Base-by-base conservation (phyloP, 2,329 filamentous ascomycete genomes). In the Penicillium sp. region DNA sequence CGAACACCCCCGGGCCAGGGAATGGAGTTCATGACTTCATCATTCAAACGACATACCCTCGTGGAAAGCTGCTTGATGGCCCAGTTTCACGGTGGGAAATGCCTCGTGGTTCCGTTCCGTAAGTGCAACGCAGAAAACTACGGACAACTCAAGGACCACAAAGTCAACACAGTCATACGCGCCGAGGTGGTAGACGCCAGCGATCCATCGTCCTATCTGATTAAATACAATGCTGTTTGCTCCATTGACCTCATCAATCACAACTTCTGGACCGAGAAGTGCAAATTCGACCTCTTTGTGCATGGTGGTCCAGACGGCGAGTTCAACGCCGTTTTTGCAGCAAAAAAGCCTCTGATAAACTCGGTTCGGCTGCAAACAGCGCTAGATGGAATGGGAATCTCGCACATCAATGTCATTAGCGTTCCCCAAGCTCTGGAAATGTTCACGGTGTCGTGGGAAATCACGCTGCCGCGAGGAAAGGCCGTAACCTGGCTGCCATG, bases 1-100 rank as follows among this genome's bases (percentile, higher is more conserved):
- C 62, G 60, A 10, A 64, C 67, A 17, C 71, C 72, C 2, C 58
- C 60, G 6, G 52, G 59, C 2, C 62, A 64, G 21, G 70, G 71
- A 3, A 56, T 74, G 25, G 72, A 73, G 29, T 65, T 71, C 31
- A 67, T 68, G 21, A 72, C 69, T 10, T 67, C 61, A 2, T 59
- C 66, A 38, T 57, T 73, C 12, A 64, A 64, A 25, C 60, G 67
- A 29, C 61, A 68, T 47, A 65, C 61, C 2, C 49, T 71, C n/a
- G 49, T 67, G 15, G 68, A 73, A 27, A 60, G 67, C 41, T 73
- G 68, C 37, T 63, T 74, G 40, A 63, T 71, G 56, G 71, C 66
- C 3, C 69, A 73, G 29, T 72, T 74, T 27, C 19, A 50, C 2
- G 54, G 64, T 12, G 47, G 58, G 1, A 57, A 62, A 13, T 63